Conservation (phyloP, 176 grass and related monocot genomes). For the Aegilops umbellulata region DNA sequence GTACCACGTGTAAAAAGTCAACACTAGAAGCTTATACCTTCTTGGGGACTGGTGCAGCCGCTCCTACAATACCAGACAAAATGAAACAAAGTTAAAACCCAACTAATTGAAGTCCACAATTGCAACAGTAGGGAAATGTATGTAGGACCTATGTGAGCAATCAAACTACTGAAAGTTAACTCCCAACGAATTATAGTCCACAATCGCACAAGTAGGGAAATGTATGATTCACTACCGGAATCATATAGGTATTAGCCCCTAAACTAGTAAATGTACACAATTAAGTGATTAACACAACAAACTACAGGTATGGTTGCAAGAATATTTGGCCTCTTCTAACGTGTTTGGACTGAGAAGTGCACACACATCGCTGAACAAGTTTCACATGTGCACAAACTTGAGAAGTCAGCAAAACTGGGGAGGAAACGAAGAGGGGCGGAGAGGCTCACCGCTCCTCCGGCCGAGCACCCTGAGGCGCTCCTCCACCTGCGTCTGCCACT, state of each 20-base stretch:
- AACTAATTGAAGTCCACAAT: constrained; percentile 1
- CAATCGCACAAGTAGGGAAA: no score
- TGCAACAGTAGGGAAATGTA: background rate
- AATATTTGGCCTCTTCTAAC: background rate
- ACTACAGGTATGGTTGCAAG: background rate
- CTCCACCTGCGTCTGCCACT: constrained; percentile 79
- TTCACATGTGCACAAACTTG: background rate
- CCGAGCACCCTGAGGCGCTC: constrained; percentile 71
- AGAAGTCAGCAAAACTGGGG: background rate
- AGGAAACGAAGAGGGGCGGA: background rate
- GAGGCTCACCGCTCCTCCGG: constrained; percentile 59
- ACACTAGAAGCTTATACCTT: constrained; percentile 37
- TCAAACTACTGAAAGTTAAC: background rate
- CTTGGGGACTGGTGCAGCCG: background rate
- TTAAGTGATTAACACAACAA: background rate
- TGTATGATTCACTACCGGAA: background rate
- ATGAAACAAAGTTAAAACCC: constrained; percentile 15
- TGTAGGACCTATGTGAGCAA: background rate
- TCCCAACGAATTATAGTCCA: no score
- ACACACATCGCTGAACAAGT: background rate
- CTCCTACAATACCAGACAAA: constrained; percentile 36
- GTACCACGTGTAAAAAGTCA: background rate
- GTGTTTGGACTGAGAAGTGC: background rate
- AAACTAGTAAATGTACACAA: background rate
- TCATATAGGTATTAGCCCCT: background rate